phyloP scores from a whole-genome alignment of 2,329 filamentous ascomycete genomes.

The Fusarium liriodendri region DNA sequence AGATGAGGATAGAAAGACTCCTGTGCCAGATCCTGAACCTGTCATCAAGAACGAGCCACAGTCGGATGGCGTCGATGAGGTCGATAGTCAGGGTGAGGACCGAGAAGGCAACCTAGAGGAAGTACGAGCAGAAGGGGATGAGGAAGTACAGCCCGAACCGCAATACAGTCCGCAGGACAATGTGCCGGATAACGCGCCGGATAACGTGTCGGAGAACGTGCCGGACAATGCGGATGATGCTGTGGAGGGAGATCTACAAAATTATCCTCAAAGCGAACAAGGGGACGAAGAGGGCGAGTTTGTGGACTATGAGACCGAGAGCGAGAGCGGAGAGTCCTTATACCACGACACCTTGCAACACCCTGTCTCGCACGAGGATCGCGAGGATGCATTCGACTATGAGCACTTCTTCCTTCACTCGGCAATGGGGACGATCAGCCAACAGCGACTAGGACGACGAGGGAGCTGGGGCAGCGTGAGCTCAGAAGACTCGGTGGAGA shows the following conservation, averaged over 20 bases:
- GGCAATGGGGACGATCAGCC: constrained; percentile 82
- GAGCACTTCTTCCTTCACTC: constrained; percentile 96
- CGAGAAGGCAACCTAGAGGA: constrained; percentile 22
- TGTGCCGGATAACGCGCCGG: constrained; percentile 18
- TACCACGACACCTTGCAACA: constrained; percentile 71
- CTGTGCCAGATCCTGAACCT: constrained; percentile 10
- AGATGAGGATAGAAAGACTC: background rate
- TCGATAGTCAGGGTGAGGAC: constrained; percentile 47
- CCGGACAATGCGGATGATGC: background rate
- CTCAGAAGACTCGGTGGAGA: constrained; percentile 72
- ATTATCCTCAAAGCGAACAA: constrained; percentile 49
- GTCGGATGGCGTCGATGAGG: constrained; percentile 37
- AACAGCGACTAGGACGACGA: constrained; percentile 42
- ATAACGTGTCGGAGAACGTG: constrained; percentile 46
- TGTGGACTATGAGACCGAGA: constrained; percentile 67
- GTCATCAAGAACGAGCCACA: constrained; percentile 26
- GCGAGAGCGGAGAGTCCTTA: constrained; percentile 72
- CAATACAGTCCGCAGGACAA: constrained; percentile 36
- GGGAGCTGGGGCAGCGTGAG: constrained; percentile 64
- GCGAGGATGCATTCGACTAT: constrained; percentile 95
- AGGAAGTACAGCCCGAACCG: constrained; percentile 2
- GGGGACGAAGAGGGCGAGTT: constrained; percentile 51
- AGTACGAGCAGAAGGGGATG: constrained; percentile 39
- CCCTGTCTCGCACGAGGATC: constrained; percentile 85
- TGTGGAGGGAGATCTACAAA: constrained; percentile 16